Evolutionary conservation across 768 basidiomycete genomes (phyloP).

Genomic region (Mycena leptocephala): DNA sequence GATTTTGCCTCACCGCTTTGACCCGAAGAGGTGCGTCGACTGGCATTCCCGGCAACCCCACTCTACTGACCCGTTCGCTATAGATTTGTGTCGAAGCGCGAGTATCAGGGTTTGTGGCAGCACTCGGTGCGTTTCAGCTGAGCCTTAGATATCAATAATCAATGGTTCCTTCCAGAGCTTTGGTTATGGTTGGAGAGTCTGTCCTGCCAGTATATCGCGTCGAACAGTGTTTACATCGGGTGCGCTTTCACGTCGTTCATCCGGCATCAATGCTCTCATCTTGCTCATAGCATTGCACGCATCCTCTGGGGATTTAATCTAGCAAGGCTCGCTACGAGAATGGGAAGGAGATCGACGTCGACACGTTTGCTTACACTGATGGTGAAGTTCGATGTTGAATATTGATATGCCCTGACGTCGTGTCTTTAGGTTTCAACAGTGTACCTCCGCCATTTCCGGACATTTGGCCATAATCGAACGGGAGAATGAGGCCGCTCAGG

Average conservation of each 20-base stretch:
- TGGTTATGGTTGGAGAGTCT: constrained; percentile 35
- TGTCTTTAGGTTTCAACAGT: constrained; percentile 30
- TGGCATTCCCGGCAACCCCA: too few relatives aligned
- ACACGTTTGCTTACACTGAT: constrained; percentile 37
- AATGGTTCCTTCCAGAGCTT: constrained; percentile 13
- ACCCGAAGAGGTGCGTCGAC: too few relatives aligned
- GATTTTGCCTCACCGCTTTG: too few relatives aligned
- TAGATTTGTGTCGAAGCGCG: constrained; percentile 35
- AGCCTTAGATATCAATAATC: neutral
- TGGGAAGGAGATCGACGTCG: constrained; percentile 29
- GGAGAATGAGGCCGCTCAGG: constrained; percentile 35
- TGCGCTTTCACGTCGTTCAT: neutral
- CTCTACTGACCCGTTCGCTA: too few relatives aligned
- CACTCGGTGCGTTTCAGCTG: constrained; percentile 23
- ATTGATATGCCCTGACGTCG: neutral
- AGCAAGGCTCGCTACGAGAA: constrained; percentile 28
- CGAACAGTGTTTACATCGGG: constrained; percentile 34
- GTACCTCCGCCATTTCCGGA: constrained; percentile 28
- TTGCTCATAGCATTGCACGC: constrained; percentile 26
- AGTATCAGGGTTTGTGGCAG: constrained; percentile 37
- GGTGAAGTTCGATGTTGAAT: neutral
- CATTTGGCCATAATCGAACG: constrained; percentile 29
- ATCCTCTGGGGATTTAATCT: constrained; percentile 36
- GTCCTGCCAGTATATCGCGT: constrained; percentile 27
- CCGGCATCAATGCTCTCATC: neutral